Evolutionary conservation across 768 basidiomycete species (phyloP).

Genomic region (Scleroderma citrinum): DNA sequence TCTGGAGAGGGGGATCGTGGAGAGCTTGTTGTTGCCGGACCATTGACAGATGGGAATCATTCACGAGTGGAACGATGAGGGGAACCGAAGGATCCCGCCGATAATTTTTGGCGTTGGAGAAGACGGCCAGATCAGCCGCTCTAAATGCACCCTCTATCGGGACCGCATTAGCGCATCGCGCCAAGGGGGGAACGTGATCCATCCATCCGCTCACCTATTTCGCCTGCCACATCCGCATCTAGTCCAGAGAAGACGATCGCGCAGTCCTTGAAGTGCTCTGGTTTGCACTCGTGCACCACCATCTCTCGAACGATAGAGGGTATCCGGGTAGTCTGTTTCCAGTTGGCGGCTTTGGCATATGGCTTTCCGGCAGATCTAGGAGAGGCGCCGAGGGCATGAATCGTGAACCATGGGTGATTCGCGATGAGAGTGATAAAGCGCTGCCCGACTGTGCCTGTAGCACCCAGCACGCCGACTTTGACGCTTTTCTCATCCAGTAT

Average conservation of each 20-base stretch:
- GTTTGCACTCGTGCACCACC: slow-evolving; percentile 69
- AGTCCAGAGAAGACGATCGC: slow-evolving; percentile 91
- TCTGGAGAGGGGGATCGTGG: slow-evolving; percentile 61
- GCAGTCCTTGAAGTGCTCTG: slow-evolving; percentile 75
- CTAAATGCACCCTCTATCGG: slow-evolving; percentile 77
- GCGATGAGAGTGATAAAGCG: slow-evolving; percentile 88
- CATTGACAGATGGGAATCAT: slow-evolving; percentile 78
- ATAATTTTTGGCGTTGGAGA: slow-evolving; percentile 97
- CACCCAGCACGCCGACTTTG: slow-evolving; percentile 76
- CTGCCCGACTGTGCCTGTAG: slow-evolving; percentile 94
- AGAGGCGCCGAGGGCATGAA: slow-evolving; percentile 87
- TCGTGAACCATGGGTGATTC: slow-evolving; percentile 82
- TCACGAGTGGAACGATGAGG: slow-evolving; percentile 94
- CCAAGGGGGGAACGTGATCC: background rate
- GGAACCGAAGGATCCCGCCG: slow-evolving; percentile 89
- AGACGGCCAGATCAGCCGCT: slow-evolving; percentile 82
- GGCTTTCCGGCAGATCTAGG: slow-evolving; percentile 78
- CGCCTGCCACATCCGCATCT: slow-evolving; percentile 90
- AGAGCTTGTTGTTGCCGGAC: slow-evolving; percentile 74
- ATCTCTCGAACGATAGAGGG: slow-evolving; percentile 52
- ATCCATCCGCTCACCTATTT: slow-evolving; percentile 61
- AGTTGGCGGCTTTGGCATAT: slow-evolving; percentile 67
- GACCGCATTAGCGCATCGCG: slow-evolving; percentile 2
- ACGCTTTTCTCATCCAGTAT: slow-evolving; percentile 18
- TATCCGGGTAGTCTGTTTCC: slow-evolving; percentile 84